phyloP scores from a whole-genome alignment of 768 basidiomycete genomes.

The Hemileccinum rubropunctum region DNA sequence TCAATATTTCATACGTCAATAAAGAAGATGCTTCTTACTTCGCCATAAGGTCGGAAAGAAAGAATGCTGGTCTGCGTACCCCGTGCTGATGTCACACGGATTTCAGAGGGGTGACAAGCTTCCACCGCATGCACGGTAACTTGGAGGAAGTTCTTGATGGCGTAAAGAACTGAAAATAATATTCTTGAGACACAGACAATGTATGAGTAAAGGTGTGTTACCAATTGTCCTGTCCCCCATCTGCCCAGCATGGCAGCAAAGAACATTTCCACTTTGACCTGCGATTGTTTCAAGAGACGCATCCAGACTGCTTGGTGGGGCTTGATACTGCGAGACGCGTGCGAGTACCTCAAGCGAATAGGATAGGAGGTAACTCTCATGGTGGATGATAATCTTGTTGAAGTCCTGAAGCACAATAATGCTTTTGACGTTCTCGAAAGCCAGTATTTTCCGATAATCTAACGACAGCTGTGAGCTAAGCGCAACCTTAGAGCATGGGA shows the following conservation, averaged over 20 bases:
- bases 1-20: conserved; percentile 1
- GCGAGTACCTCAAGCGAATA: conserved; percentile 74
- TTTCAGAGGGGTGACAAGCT: conserved; percentile 42
- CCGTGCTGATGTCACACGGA: conserved; percentile 36
- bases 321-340: conserved; percentile 51
- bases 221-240: conserved; percentile 55
- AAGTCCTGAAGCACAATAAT: conserved; percentile 59
- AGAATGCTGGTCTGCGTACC: conserved; percentile 20
- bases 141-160: conserved; percentile 59
- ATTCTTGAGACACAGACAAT: conserved; percentile 4
- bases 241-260: conserved; percentile 59
- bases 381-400: conserved; percentile 68
- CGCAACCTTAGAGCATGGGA: neutral
- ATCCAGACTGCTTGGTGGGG: conserved; percentile 45
- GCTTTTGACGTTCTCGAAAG: conserved; percentile 45
- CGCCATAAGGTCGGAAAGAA: conserved; percentile 63
- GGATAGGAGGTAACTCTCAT: conserved; percentile 53
- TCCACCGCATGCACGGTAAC: conserved; percentile 62
- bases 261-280: conserved; percentile 49
- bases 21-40: conserved; percentile 42
- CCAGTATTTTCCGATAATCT: conserved; percentile 64
- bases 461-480: conserved; percentile 1
- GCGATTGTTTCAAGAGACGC: conserved; percentile 62
- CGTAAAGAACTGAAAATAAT: conserved; percentile 57
- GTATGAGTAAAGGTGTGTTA: conserved; percentile 30